Evolutionary conservation across 192 early-diverging fungal species (phyloP).

Genomic region (Funneliformis mosseae): DNA sequence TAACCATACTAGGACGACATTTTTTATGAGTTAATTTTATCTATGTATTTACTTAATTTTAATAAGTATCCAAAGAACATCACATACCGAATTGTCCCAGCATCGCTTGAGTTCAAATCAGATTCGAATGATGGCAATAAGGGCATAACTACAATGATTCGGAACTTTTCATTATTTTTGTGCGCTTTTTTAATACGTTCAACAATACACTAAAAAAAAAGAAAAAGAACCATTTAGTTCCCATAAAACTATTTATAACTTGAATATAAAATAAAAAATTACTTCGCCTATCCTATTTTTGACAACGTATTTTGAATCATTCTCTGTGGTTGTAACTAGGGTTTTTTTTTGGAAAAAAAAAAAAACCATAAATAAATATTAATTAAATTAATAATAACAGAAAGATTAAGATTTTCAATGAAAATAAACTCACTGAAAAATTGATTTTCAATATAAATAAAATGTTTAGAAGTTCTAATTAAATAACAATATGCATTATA

Average conservation of each 20-base stretch:
- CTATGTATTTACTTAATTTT: background rate
- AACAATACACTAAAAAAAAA: constrained; percentile 60
- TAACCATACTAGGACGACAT: constrained; percentile 52
- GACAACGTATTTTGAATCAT: constrained; percentile 46
- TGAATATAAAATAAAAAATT: constrained; percentile 25
- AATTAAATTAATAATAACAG: background rate
- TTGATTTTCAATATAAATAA: constrained; percentile 91
- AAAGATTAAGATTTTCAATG: background rate
- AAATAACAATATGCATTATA: constrained; percentile 75
- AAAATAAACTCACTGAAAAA: constrained; percentile 69
- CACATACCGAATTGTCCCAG: constrained; percentile 61
- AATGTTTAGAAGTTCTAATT: constrained; percentile 75
- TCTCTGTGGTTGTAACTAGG: constrained; percentile 38
- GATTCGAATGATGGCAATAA: constrained; percentile 84
- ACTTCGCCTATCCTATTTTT: constrained; percentile 62
- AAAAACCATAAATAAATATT: background rate
- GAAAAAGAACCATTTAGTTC: constrained; percentile 35
- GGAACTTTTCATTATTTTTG: constrained; percentile 66
- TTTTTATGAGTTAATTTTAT: background rate
- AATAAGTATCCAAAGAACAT: background rate
- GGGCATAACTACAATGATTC: constrained; percentile 79
- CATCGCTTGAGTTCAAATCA: constrained; percentile 72
- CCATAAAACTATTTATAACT: constrained; percentile 1
- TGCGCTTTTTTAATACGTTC: constrained; percentile 78
- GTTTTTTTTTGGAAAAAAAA: background rate